A percentile compares a stretch with the other conserved stretches of the same genome.
phyloP scores from a whole-genome alignment of 2,329 filamentous ascomycete genomes.

The Hortaea werneckii region DNA sequence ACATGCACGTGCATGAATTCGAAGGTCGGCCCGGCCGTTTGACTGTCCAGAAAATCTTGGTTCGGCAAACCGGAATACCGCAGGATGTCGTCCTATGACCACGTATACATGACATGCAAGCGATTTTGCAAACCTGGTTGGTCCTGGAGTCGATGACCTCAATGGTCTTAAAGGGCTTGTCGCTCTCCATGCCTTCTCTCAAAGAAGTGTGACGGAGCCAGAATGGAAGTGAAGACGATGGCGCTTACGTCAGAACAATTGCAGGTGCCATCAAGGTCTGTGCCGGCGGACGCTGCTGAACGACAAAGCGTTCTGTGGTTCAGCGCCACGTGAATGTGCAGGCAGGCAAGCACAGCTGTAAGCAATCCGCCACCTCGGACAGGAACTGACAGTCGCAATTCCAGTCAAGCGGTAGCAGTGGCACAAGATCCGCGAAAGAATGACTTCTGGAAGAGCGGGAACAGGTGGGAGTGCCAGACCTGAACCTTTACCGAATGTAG shows the following conservation, averaged over 20 bases:
- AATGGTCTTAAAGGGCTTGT: slow-evolving; percentile 27
- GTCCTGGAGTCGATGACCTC: slow-evolving; percentile 24
- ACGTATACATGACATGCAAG: slow-evolving; percentile 27
- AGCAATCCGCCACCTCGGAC: too few relatives aligned
- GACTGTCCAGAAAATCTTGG: slow-evolving; percentile 27
- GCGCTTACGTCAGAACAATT: slow-evolving; percentile 1
- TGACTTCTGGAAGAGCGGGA: too few relatives aligned
- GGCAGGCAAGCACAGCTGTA: too few relatives aligned
- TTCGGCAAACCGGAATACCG: slow-evolving; percentile 25
- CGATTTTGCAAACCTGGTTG: slow-evolving; percentile 24
- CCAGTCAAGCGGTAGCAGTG: too few relatives aligned
- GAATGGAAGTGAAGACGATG: background rate
- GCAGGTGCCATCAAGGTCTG: slow-evolving; percentile 1
- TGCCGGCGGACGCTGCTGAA: too few relatives aligned
- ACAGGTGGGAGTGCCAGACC: too few relatives aligned
- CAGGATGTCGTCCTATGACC: slow-evolving; percentile 26
- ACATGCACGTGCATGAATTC: slow-evolving; percentile 25
- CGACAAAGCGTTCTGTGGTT: too few relatives aligned
- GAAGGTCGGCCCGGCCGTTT: slow-evolving; percentile 25
- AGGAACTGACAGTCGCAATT: too few relatives aligned
- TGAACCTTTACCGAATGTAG: too few relatives aligned
- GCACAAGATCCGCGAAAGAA: too few relatives aligned
- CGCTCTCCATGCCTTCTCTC: slow-evolving; percentile 12
- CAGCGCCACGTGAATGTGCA: too few relatives aligned
- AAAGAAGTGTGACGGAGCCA: too few relatives aligned